Conservation (phyloP, 768 basidiomycete species). For the Lactifluus piperatus region DNA sequence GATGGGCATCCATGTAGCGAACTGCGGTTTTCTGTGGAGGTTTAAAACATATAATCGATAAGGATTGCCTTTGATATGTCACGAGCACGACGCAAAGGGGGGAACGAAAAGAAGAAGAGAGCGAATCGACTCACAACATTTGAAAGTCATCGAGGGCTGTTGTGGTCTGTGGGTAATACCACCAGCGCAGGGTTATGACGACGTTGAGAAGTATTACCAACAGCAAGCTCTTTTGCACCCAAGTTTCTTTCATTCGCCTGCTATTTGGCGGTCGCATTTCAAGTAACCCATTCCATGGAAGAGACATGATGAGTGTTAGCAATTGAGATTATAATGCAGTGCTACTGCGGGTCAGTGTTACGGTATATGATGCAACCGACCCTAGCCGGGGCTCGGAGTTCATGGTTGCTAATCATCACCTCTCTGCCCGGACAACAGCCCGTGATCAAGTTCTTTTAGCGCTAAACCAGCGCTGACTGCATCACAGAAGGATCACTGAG, state of each 20-base stretch:
- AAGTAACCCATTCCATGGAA: not conserved
- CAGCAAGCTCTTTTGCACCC: not conserved
- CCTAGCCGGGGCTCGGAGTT: no score
- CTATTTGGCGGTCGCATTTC: not conserved
- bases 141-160: constrained; percentile 15
- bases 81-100: not conserved
- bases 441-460: no score
- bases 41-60: not conserved
- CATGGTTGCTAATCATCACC: no score
- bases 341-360: no score
- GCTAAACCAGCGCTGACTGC: no score
- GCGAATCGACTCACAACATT: constrained; percentile 3
- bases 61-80: not conserved
- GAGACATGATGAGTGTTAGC: not conserved
- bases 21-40: constrained; percentile 4
- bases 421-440: no score
- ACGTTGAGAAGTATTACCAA: not conserved
- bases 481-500: no score
- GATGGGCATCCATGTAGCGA: not conserved
- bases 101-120: not conserved
- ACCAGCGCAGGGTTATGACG: constrained; percentile 1
- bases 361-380: no score
- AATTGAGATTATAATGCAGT: no score
- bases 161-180: not conserved
- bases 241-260: not conserved